Percentiles rank a stretch among this genome's conserved stretches.
Conservation (phyloP, 331 rosid genomes). For the Malus hybrid region DNA sequence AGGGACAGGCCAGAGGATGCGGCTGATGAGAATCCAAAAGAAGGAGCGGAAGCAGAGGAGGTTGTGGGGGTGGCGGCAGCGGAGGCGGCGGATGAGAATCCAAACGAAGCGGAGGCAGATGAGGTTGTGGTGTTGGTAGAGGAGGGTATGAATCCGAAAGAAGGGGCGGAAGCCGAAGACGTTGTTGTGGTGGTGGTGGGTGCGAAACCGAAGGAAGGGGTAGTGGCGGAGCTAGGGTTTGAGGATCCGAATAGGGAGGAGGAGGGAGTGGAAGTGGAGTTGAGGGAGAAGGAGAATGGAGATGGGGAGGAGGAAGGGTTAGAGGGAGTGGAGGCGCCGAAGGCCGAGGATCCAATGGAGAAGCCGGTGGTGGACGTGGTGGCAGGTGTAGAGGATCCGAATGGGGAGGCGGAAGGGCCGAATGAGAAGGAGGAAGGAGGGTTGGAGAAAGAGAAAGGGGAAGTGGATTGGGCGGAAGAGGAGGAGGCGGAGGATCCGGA, state of each 20-base stretch:
- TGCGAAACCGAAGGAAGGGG: not conserved
- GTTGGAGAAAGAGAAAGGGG: conserved; percentile 7
- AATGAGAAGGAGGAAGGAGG: not conserved
- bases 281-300: not conserved
- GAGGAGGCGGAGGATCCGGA: conserved; percentile 15
- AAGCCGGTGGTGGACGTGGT: conserved; percentile 15
- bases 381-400: not conserved
- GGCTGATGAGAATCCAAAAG: conserved; percentile 9
- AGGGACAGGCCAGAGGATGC: conserved; percentile 1
- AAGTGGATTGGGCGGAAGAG: conserved; percentile 7
- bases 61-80: conserved; percentile 7
- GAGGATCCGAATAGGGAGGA: conserved; percentile 12
- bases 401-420: not conserved
- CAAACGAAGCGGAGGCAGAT: too few relatives aligned
- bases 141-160: conserved; percentile 19
- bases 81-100: too few relatives aligned
- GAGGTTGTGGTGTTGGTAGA: not conserved
- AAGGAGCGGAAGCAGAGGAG: conserved; percentile 1
- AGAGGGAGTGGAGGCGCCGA: conserved; percentile 9
- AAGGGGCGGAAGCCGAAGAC: too few relatives aligned
- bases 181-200: too few relatives aligned
- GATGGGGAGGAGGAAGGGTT: conserved; percentile 17
- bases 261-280: conserved; percentile 12
- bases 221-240: conserved; percentile 18
- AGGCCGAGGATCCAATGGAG: conserved; percentile 27